phyloP scores from a whole-genome alignment of 176 grass and related monocot genomes.

The Triticum aestivum region DNA sequence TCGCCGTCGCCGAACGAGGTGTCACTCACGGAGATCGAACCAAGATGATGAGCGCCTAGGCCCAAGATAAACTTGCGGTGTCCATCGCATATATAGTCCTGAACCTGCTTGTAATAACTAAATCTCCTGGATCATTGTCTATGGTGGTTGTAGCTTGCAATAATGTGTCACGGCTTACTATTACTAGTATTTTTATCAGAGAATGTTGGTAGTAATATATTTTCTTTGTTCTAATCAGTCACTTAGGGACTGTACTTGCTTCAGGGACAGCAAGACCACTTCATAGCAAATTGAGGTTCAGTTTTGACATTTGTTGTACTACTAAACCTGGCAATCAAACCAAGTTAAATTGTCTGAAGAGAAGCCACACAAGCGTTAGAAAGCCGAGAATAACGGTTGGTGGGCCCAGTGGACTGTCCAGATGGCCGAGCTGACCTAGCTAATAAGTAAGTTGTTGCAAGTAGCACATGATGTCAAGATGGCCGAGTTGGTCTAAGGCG shows the following conservation, averaged over 20 bases:
- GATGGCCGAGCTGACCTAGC: slow-evolving; percentile 59
- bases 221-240: neutral
- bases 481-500: slow-evolving; percentile 99
- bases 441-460: no score
- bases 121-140: neutral
- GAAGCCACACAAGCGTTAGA: neutral
- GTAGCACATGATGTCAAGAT: slow-evolving; percentile 44
- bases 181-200: neutral
- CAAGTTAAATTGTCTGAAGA: neutral
- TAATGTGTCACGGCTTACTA: neutral
- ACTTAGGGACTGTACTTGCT: no score
- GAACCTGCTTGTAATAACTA: neutral
- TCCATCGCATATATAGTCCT: neutral
- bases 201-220: neutral
- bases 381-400: neutral
- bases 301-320: neutral
- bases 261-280: neutral
- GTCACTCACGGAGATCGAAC: slow-evolving; percentile 21
- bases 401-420: slow-evolving; percentile 17
- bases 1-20: slow-evolving; percentile 9
- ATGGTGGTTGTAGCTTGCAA: neutral
- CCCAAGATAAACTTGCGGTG: neutral
- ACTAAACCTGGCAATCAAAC: neutral
- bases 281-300: neutral
- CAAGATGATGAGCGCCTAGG: slow-evolving; percentile 9